Conservation (phyloP, 305 asterid species). For the Lippia alba region DNA sequence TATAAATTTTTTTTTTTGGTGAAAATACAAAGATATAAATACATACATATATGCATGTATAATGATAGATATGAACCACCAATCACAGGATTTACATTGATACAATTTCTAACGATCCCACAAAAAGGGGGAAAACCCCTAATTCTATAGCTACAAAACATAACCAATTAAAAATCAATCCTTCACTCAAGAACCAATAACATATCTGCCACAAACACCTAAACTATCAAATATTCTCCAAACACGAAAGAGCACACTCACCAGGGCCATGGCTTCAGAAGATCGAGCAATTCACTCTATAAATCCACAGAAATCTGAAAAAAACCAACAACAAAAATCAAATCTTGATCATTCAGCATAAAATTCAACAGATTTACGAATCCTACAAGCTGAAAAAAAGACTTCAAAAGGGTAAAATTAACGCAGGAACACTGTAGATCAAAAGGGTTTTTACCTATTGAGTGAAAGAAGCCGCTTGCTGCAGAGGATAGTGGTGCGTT, state of each 20-base stretch:
- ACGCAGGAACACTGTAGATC: constrained; percentile 5
- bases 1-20: too few species aligned
- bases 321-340: neutral
- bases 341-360: constrained; percentile 4
- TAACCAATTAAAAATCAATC: neutral
- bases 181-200: neutral
- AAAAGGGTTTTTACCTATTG: constrained; percentile 28
- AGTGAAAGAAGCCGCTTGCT: constrained; percentile 37
- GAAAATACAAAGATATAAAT: neutral
- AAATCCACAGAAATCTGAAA: constrained; percentile 39
- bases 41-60: neutral
- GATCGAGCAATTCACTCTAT: constrained; percentile 35
- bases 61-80: neutral
- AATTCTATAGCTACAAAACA: neutral
- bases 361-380: neutral
- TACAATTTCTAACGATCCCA: neutral
- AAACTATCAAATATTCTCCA: neutral
- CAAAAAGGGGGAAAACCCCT: neutral
- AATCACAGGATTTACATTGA: neutral
- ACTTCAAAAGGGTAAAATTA: too few species aligned
- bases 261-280: constrained; percentile 74
- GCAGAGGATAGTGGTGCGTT: constrained; percentile 11
- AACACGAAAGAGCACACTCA: constrained; percentile 38
- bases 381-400: neutral
- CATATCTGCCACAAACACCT: constrained; percentile 42